These are phyloP conservation scores for Lepidium aucheri DNA, from an alignment of 345 rosid genomes.

Conservation along the genomic window DNA sequence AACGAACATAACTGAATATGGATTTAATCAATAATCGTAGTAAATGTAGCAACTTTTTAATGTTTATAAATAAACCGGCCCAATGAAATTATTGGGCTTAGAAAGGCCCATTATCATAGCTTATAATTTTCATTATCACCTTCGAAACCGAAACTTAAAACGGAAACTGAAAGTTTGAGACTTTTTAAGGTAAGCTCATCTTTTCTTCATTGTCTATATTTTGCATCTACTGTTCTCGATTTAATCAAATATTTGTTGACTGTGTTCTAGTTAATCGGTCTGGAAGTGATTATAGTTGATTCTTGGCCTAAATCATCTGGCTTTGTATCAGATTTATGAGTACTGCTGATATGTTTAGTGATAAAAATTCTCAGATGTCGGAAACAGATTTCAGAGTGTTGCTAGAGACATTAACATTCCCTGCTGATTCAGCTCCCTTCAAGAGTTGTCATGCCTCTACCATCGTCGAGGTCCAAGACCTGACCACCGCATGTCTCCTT, in stretches of 20 bases:
- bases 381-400: slow-evolving; percentile 30
- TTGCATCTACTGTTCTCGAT: too few species aligned
- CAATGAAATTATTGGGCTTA: too few species aligned
- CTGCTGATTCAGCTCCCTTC: slow-evolving; percentile 64
- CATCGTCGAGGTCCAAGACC: slow-evolving; percentile 56
- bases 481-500: neutral
- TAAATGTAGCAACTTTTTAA: too few species aligned
- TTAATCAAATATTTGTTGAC: neutral
- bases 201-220: too few species aligned
- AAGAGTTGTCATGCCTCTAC: slow-evolving; percentile 89
- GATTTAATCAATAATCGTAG: too few species aligned
- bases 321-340: neutral
- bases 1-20: too few species aligned
- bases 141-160: too few species aligned
- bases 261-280: neutral
- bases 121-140: too few species aligned
- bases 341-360: neutral
- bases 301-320: neutral
- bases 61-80: too few species aligned
- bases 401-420: slow-evolving; percentile 59
- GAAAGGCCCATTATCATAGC: too few species aligned
- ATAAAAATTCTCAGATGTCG: slow-evolving; percentile 13
- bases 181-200: too few species aligned
- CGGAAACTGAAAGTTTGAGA: too few species aligned
- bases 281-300: neutral